Evolutionary conservation across 345 rosid species (phyloP).

Genomic region (Hibiscus tridactylites): DNA sequence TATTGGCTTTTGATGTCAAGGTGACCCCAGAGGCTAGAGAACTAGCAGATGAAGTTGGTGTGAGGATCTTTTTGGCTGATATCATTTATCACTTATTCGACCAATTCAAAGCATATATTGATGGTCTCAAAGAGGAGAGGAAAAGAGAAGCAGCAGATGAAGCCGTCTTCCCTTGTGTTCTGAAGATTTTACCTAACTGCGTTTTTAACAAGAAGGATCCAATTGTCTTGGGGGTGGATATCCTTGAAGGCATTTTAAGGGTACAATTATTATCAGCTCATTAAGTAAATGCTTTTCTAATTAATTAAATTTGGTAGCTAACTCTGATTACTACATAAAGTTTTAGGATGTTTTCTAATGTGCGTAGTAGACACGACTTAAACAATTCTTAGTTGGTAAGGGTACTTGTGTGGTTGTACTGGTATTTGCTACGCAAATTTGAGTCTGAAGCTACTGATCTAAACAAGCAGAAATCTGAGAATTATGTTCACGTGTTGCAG

Average conservation of each 20-base stretch:
- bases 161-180: slow-evolving; percentile 89
- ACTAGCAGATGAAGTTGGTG: slow-evolving; percentile 78
- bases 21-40: slow-evolving; percentile 89
- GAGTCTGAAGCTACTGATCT: not conserved
- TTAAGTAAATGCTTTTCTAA: not conserved
- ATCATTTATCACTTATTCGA: slow-evolving; percentile 90
- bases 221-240: slow-evolving; percentile 80
- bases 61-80: slow-evolving; percentile 89
- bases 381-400: not conserved
- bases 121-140: slow-evolving; percentile 79
- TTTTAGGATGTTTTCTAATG: too few species aligned
- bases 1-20: slow-evolving; percentile 93
- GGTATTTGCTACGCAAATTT: not conserved
- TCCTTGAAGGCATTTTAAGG: slow-evolving; percentile 70
- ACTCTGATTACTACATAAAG: not conserved
- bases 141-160: slow-evolving; percentile 88
- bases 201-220: slow-evolving; percentile 85
- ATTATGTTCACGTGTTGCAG: not conserved
- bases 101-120: slow-evolving; percentile 78
- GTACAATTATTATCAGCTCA: slow-evolving; percentile 24
- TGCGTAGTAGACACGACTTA: too few species aligned
- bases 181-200: slow-evolving; percentile 66
- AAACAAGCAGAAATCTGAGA: not conserved
- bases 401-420: not conserved
- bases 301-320: not conserved